Base-by-base conservation (phyloP, 805 yeast species). In the Lachancea mirantina region DNA sequence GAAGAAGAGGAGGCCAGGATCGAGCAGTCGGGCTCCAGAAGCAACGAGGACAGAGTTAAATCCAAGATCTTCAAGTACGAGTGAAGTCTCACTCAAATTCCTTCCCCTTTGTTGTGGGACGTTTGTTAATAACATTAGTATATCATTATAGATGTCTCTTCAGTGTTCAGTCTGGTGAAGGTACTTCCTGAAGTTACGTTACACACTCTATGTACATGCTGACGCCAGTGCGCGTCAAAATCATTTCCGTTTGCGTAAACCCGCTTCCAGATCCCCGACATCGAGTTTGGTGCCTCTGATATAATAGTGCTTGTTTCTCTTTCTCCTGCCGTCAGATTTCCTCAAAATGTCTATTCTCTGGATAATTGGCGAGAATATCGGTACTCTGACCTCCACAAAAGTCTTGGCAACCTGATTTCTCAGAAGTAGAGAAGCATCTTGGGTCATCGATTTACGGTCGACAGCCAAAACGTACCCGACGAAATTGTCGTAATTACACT, bases 251-350 rank as follows among this genome's bases (percentile, higher is more conserved):
- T 52, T 60, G 41, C 62, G 61, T 44, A 61, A 38, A 36, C 56
- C 55, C 13, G 65, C 60, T 48, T 76, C 83, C 39, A 80, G 57
- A 53, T 80, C 87, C 42, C 76, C 79, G 30, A 79, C 88, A 58
- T 84, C 94, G 57, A 77, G 62, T 52, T 74, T 77, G 32, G 79
- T 68, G 58, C 72, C 80, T 64, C 96, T 81, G 52, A 92, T 81
- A 62, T 84, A 92, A 69, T 80, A 88, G 49, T 85, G 89, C 68
- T 84, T 89, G 62, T 76, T 75, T 72, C 95, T 76, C 41, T 70
- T 67, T 67, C 81, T 75, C 23, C 43, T 42, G 59, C 84, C 78
- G 51, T 71, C 73, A 42, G 63, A 59, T 59, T 78, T 78, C 59
- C 82, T 72, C 41, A 89, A 59, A 23, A 87, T 58, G 59, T 88